phyloP scores from a whole-genome alignment of 495 filamentous ascomycete species.

The Trichoderma erinaceum region DNA sequence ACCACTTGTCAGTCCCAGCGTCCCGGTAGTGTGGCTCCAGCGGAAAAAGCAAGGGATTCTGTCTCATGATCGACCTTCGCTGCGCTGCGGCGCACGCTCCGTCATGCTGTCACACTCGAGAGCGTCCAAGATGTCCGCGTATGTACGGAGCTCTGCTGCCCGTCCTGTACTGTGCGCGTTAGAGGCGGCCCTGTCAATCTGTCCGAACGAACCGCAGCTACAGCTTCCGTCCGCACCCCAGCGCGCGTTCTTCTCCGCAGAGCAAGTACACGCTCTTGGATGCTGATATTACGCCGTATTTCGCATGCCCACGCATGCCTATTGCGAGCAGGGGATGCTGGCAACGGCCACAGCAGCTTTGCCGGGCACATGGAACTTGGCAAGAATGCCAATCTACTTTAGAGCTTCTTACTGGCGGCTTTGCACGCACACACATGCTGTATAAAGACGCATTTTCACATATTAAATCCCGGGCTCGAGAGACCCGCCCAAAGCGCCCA shows the following conservation, averaged over 20 bases:
- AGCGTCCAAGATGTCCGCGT: slow-evolving; percentile 11
- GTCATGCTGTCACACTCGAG: slow-evolving; percentile 13
- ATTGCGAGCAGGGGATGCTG: slow-evolving; percentile 5
- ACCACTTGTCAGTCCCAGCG: slow-evolving; percentile 4
- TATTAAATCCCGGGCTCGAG: not conserved
- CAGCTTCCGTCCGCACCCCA: not conserved
- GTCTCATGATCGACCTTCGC: slow-evolving; percentile 11
- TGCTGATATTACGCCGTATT: not conserved
- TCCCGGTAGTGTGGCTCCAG: slow-evolving; percentile 12
- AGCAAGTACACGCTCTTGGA: not conserved
- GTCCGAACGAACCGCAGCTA: slow-evolving; percentile 12
- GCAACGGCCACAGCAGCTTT: not conserved
- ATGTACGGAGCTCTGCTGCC: not conserved
- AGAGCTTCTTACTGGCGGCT: not conserved
- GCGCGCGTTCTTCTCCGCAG: not conserved
- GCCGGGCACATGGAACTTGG: not conserved
- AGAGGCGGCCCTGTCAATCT: slow-evolving; percentile 10
- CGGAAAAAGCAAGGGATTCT: not conserved
- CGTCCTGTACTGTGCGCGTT: slow-evolving; percentile 1
- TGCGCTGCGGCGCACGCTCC: slow-evolving; percentile 11
- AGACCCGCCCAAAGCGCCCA: slow-evolving; percentile 13
- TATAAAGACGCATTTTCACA: slow-evolving; percentile 2
- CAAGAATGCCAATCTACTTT: not conserved
- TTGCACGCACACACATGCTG: slow-evolving; percentile 3
- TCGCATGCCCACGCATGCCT: slow-evolving; percentile 1